These are phyloP conservation scores for Hypoxylon cercidicola DNA, from an alignment of 495 filamentous ascomycete species.

Conservation along the genomic window DNA sequence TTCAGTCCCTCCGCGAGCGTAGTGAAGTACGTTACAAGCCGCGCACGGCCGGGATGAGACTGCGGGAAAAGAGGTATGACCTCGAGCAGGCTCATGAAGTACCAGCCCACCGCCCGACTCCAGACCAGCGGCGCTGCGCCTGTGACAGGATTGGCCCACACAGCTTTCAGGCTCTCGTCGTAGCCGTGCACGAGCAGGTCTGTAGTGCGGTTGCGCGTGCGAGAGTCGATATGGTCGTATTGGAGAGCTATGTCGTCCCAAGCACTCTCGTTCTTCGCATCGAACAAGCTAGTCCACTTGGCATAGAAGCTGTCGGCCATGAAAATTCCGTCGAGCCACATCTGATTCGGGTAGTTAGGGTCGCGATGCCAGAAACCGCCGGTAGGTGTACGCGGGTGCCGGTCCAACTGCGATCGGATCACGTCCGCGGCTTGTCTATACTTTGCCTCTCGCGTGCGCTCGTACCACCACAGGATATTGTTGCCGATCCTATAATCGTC, in stretches of 20 bases:
- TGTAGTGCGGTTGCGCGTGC: constrained; percentile 58
- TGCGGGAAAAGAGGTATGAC: constrained; percentile 61
- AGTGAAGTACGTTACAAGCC: constrained; percentile 52
- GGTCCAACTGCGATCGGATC: constrained; percentile 57
- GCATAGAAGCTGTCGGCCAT: constrained; percentile 63
- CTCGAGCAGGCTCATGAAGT: constrained; percentile 67
- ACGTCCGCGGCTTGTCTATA: constrained; percentile 56
- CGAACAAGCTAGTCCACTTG: constrained; percentile 57
- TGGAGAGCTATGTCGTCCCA: constrained; percentile 63
- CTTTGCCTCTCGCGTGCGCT: constrained; percentile 46
- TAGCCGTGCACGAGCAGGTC: constrained; percentile 68
- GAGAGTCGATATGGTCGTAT: constrained; percentile 62
- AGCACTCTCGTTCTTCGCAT: constrained; percentile 46
- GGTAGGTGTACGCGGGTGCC: constrained; percentile 58
- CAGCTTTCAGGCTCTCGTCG: constrained; percentile 61
- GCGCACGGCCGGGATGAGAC: constrained; percentile 44
- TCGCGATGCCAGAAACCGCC: constrained; percentile 66
- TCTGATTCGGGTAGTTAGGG: constrained; percentile 63
- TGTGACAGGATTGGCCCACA: constrained; percentile 66
- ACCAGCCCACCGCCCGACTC: constrained; percentile 69
- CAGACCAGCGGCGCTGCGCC: constrained; percentile 67
- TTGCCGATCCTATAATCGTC: constrained; percentile 63
- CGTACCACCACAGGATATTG: constrained; percentile 58
- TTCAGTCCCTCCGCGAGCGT: constrained; percentile 56
- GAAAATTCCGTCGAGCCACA: constrained; percentile 68